Base-by-base conservation (phyloP, 2,329 filamentous ascomycete species). In the Aspergillus hiratsukae region DNA sequence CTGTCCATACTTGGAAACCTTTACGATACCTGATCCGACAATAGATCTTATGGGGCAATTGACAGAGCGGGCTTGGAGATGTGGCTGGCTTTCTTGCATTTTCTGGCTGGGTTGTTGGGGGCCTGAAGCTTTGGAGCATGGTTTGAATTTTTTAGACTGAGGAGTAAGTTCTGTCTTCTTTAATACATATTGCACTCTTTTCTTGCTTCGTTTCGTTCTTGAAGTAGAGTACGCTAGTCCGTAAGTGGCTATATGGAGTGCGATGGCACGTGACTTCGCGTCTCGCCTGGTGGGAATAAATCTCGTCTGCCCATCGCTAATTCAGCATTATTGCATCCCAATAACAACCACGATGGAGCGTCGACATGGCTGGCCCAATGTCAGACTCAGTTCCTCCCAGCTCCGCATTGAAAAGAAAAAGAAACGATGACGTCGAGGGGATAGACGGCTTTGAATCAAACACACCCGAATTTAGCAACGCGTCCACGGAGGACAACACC, bases 341-440 rank as follows among this genome's bases (percentile, higher is more conserved):
- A 29, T 31, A 4, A 23, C 40, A 10, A 61, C 45, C 60, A 58
- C 51, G 17, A 69, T 70, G 68, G 62, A 48, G 58, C 50, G 27
- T 63, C 61, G 57, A 58, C 29, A 71, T 69, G 68, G 53, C 64
- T 37, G 58, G 58, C 11, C 41, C 56, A 23, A 40, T 49, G 23
- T 50, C 53, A 54, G 48, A 52, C n/a, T 51, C 48, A 5, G 21
- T 10, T 17, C 8, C 31, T 14, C 8, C 6, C 10, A 17, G 28
- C 19, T 41, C 45, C 9, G 4, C 29, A 6, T 31, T 61, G 23
- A 66, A 66, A 58, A 57, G 66, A 40, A 68, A 66, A 49, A 53
- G 61, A 55, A 50, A 9, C 45, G 28, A 58, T 56, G 57, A 63
- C 31, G 37, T 48, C 8, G 51, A 45, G 14, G n/a, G 40, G 35